Conservation (phyloP, 2,329 filamentous ascomycete genomes). For the Mollisia scopiformis region DNA sequence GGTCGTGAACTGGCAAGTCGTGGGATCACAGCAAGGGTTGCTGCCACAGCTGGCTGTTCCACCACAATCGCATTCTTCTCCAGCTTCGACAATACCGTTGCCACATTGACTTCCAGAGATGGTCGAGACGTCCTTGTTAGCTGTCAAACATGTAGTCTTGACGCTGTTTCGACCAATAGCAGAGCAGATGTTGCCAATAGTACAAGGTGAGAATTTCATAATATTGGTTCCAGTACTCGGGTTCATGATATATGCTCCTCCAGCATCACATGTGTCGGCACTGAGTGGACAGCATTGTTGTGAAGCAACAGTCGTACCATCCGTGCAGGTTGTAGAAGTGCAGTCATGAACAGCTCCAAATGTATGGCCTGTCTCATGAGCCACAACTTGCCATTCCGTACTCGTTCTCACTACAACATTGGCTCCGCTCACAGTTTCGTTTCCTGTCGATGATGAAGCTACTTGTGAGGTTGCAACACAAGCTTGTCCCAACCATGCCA, state of each 20-base stretch:
- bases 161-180: constrained; percentile 79
- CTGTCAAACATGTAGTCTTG: constrained; percentile 76
- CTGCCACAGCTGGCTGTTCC: constrained; percentile 70
- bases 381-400: constrained; percentile 93
- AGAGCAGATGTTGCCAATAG: constrained; percentile 91
- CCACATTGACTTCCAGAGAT: constrained; percentile 87
- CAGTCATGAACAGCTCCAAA: constrained; percentile 98
- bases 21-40: constrained; percentile 83
- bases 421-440: constrained; percentile 79
- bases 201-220: constrained; percentile 82
- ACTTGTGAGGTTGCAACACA: constrained; percentile 65
- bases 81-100: constrained; percentile 93
- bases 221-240: constrained; percentile 78
- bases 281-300: constrained; percentile 82
- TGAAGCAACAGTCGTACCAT: constrained; percentile 59
- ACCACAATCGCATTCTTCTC: constrained; percentile 96
- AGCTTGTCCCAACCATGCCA: constrained; percentile 91
- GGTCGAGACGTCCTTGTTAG: constrained; percentile 81
- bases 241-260: constrained; percentile 91
- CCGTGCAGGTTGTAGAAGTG: constrained; percentile 64
- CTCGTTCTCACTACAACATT: constrained; percentile 87
- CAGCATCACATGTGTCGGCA: constrained; percentile 69
- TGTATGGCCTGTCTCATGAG: constrained; percentile 91
- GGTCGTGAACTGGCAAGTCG: constrained; percentile 81
- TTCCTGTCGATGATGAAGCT: constrained; percentile 51